phyloP scores from a whole-genome alignment of 2,329 filamentous ascomycete species.

The Fusarium ramigenum region DNA sequence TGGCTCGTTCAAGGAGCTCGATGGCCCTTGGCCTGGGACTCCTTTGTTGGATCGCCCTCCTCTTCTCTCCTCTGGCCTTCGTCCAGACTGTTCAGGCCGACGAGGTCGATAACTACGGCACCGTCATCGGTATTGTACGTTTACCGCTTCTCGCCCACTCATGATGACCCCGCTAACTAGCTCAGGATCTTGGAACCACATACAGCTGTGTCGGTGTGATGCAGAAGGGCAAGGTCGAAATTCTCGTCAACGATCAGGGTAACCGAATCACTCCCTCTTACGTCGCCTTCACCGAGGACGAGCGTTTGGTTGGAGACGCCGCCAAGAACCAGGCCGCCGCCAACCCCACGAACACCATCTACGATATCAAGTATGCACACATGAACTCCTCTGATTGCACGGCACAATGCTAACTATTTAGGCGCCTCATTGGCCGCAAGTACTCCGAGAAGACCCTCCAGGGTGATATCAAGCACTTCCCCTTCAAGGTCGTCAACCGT shows the following conservation, averaged over 20 bases:
- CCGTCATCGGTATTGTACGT: conserved; percentile 89
- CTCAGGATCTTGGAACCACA: conserved; percentile 84
- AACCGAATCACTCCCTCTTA: conserved; percentile 96
- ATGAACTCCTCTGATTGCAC: not conserved
- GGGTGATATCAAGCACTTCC: conserved; percentile 96
- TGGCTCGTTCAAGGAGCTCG: conserved; percentile 71
- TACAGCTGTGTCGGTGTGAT: conserved; percentile 93
- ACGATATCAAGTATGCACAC: conserved; percentile 82
- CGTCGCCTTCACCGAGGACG: conserved; percentile 96
- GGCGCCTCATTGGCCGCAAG: conserved; percentile 87
- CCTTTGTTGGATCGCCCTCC: conserved; percentile 89
- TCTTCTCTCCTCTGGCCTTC: conserved; percentile 88
- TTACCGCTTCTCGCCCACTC: not conserved
- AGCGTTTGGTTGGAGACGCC: conserved; percentile 95
- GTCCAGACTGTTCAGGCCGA: conserved; percentile 79
- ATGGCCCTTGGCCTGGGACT: conserved; percentile 85
- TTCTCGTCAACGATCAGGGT: conserved; percentile 95
- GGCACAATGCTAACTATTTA: conserved; percentile 48
- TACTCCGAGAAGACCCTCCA: conserved; percentile 87
- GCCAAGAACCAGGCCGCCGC: conserved; percentile 93
- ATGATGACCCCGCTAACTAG: conserved; percentile 24
- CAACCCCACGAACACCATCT: conserved; percentile 81
- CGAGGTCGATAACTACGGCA: conserved; percentile 82
- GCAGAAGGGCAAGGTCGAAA: conserved; percentile 94
- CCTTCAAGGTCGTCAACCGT: conserved; percentile 92